Base-by-base conservation (phyloP, 345 rosid genomes). In the Schrenkiella parvula region DNA sequence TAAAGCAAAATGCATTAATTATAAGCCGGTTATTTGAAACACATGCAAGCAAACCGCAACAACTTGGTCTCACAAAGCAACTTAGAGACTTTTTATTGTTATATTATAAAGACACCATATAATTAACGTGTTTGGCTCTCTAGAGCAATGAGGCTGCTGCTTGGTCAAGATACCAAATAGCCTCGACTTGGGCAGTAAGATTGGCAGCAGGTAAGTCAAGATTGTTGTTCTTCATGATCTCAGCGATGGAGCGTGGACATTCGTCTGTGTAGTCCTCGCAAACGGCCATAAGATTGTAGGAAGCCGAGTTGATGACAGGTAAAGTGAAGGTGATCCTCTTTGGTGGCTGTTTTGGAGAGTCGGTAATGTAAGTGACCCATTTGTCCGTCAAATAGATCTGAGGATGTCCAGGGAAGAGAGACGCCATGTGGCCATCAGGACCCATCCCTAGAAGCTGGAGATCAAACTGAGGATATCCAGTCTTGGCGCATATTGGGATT, bases 361-460 rank as follows among this genome's bases (percentile, higher is more conserved):
- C 91, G 42, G 81, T 81, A 18, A 92, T 81, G 82, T 59, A 79
- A 71, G 95, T 80, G 41, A 87, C 89, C 98, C 98, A 92, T 76
- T 81, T 92, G 71, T 79, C 47, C 1, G 55, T 84, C 73, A 88
- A 95, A 7, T 76, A 73, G 65, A 84, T 55, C 13, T 87, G 88
- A 10, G 81, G 80, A 74, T 88, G 89, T 15, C 86, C 83, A 0
- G 95, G 96, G 78, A 92, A 92, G 1, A 88, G 81, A 12, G 96
- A 90, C 17, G 98, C 96, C 54, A 92, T 84, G 18, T 88, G 96
- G 19, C 96, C 96, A 78, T 89, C 96, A 1, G 92, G 95, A 21
- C 98, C 98, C 87, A 89, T 84, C 14, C 96, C 96, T 3, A 89
- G 80, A 72, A 92, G 95, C 80, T 84, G 78, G 58, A 89, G 87